Percentiles rank a stretch among this genome's conserved stretches.
phyloP scores from a whole-genome alignment of 2,329 filamentous ascomycete species.

The Ophiosphaerella narmari region DNA sequence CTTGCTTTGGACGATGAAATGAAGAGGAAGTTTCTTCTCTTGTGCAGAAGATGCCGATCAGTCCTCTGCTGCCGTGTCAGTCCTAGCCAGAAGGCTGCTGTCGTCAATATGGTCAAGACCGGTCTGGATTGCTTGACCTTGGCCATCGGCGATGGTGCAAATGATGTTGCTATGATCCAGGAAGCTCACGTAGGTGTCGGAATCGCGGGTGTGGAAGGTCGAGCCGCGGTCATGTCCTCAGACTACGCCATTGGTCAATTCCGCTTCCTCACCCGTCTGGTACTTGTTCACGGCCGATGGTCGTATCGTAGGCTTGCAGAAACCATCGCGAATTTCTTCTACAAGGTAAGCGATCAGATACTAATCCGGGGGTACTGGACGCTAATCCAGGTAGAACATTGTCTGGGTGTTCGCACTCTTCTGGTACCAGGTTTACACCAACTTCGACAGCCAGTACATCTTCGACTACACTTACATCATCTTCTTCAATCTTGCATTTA shows the following conservation, averaged over 20 bases:
- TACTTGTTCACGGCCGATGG: conserved; percentile 83
- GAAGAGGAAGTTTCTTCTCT: conserved; percentile 88
- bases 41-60: conserved; percentile 96
- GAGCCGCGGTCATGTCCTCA: conserved; percentile 82
- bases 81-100: conserved; percentile 95
- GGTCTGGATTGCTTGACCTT: conserved; percentile 95
- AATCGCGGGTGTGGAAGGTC: conserved; percentile 83
- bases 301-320: conserved; percentile 94
- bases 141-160: conserved; percentile 86
- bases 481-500: conserved; percentile 95
- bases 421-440: conserved; percentile 95
- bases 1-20: conserved; percentile 81
- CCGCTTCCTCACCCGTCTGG: conserved; percentile 76
- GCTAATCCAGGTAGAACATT: conserved; percentile 69
- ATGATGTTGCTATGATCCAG: conserved; percentile 93
- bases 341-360: conserved; percentile 66
- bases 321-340: conserved; percentile 98
- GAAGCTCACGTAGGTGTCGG: conserved; percentile 88
- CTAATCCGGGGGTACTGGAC: not conserved
- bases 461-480: conserved; percentile 98
- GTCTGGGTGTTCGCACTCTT: conserved; percentile 96
- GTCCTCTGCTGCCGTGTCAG: conserved; percentile 97
- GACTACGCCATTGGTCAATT: conserved; percentile 92
- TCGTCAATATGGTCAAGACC: conserved; percentile 92
- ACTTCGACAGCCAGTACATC: conserved; percentile 95